Percentiles rank a stretch among this genome's conserved stretches.
Conservation (phyloP, 2,329 filamentous ascomycete species). For the Ambrosiella beaveri region DNA sequence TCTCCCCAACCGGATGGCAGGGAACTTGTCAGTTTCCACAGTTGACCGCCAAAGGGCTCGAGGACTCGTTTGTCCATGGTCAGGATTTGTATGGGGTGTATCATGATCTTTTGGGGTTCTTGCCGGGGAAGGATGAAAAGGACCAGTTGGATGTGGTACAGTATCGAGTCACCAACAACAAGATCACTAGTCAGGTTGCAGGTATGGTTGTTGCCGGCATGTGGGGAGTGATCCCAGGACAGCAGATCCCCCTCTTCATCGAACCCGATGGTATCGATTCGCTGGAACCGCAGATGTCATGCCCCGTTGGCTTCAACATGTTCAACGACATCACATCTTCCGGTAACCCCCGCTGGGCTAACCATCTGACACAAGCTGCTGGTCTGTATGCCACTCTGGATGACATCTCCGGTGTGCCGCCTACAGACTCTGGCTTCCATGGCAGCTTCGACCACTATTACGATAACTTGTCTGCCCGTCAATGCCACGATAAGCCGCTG, state of each 20-base stretch:
- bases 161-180: slow-evolving; percentile 66
- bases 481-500: slow-evolving; percentile 57
- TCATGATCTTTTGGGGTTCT: slow-evolving; percentile 47
- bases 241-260: slow-evolving; percentile 1
- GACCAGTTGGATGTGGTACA: slow-evolving; percentile 29
- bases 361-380: slow-evolving; percentile 41
- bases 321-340: slow-evolving; percentile 28
- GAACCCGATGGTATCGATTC: slow-evolving; percentile 44
- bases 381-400: slow-evolving; percentile 45
- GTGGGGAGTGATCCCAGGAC: slow-evolving; percentile 27
- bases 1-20: slow-evolving; percentile 40
- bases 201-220: slow-evolving; percentile 58
- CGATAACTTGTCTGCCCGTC: slow-evolving; percentile 63
- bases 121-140: slow-evolving; percentile 25
- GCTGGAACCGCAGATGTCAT: slow-evolving; percentile 57
- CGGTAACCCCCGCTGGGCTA: slow-evolving; percentile 37
- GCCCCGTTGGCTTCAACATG: slow-evolving; percentile 30
- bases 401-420: slow-evolving; percentile 45
- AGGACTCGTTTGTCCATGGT: slow-evolving; percentile 61
- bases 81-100: slow-evolving; percentile 65
- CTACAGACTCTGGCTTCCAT: slow-evolving; percentile 45
- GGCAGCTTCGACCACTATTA: slow-evolving; percentile 65
- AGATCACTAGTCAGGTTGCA: slow-evolving; percentile 67
- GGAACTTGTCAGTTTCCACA: slow-evolving; percentile 70
- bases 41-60: slow-evolving; percentile 52